phyloP scores from a whole-genome alignment of 2,329 filamentous ascomycete species.

The Exophiala sp. region DNA sequence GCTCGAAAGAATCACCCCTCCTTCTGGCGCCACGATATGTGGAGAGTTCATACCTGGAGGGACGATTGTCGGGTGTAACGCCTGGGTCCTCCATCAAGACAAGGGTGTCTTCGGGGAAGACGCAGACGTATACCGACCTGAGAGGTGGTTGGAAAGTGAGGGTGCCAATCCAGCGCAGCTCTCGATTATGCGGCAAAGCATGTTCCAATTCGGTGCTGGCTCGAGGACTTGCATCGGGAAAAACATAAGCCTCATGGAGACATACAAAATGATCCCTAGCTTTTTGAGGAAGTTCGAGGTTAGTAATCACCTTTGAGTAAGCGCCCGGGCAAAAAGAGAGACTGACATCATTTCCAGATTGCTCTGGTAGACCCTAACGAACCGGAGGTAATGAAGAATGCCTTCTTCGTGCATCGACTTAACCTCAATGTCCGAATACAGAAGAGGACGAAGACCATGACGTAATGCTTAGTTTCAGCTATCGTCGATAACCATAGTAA shows the following conservation, averaged over 20 bases:
- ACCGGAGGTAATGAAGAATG: no score
- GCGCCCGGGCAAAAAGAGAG: no score
- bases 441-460: no score
- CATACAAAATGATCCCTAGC: conserved; percentile 31
- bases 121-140: conserved; percentile 63
- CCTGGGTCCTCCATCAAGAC: conserved; percentile 70
- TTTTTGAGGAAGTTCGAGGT: conserved; percentile 28
- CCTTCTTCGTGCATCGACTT: no score
- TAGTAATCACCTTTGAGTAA: not conserved
- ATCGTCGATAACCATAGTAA: no score
- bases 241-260: conserved; percentile 31
- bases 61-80: conserved; percentile 70
- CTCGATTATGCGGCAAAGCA: conserved; percentile 47
- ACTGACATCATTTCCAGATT: no score
- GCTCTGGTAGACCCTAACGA: no score
- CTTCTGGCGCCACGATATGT: conserved; percentile 59
- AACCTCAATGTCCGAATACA: no score
- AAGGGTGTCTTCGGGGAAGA: conserved; percentile 66
- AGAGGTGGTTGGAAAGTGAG: conserved; percentile 60
- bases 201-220: conserved; percentile 49
- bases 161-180: conserved; percentile 40
- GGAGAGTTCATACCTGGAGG: conserved; percentile 66
- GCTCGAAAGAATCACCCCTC: conserved; percentile 69
- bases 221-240: conserved; percentile 43
- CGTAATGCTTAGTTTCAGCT: no score